Percentiles rank a stretch among this genome's conserved stretches.
Evolutionary conservation across 163 green algal species (phyloP).

Genomic region (Prototheca stagnorum): DNA sequence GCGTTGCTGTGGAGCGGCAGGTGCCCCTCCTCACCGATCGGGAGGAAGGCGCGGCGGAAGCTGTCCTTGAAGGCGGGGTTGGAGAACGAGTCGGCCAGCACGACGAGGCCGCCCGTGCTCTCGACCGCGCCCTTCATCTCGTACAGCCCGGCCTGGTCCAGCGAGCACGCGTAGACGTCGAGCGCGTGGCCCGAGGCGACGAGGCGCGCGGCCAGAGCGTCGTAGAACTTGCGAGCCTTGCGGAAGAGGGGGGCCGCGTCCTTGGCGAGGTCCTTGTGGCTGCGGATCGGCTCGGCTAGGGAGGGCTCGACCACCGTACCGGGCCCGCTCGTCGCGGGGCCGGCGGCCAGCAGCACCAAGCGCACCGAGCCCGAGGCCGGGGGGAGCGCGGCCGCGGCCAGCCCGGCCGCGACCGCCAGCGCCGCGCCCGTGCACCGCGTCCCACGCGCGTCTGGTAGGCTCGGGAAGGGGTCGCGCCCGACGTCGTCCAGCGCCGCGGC

Average conservation of each 20-base stretch:
- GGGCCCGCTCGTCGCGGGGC: constrained; percentile 71
- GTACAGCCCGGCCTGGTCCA: constrained; percentile 87
- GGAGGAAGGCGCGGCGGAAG: constrained; percentile 56
- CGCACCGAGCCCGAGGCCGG: constrained; percentile 44
- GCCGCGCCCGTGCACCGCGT: constrained; percentile 82
- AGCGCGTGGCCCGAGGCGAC: constrained; percentile 71
- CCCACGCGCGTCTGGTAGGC: constrained; percentile 48
- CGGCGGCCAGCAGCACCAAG: constrained; percentile 81
- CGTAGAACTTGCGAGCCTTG: constrained; percentile 78
- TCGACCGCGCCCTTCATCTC: constrained; percentile 82
- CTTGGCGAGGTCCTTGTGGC: constrained; percentile 67
- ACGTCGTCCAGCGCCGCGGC: constrained; percentile 76
- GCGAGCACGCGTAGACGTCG: constrained; percentile 86
- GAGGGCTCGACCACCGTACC: constrained; percentile 79
- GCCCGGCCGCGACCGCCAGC: constrained; percentile 54
- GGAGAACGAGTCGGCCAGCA: constrained; percentile 76
- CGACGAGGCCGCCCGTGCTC: constrained; percentile 62
- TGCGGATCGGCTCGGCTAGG: constrained; percentile 64
- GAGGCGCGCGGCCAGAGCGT: constrained; percentile 59
- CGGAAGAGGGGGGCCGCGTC: constrained; percentile 65
- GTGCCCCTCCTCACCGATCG: constrained; percentile 39
- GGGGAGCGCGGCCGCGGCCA: constrained; percentile 55
- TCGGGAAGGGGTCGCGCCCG: constrained; percentile 70
- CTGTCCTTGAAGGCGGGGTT: constrained; percentile 74
- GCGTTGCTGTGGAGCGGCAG: constrained; percentile 55